Evolutionary conservation across 163 green algal genomes (phyloP).

Genomic region (Scenedesmus sp.): DNA sequence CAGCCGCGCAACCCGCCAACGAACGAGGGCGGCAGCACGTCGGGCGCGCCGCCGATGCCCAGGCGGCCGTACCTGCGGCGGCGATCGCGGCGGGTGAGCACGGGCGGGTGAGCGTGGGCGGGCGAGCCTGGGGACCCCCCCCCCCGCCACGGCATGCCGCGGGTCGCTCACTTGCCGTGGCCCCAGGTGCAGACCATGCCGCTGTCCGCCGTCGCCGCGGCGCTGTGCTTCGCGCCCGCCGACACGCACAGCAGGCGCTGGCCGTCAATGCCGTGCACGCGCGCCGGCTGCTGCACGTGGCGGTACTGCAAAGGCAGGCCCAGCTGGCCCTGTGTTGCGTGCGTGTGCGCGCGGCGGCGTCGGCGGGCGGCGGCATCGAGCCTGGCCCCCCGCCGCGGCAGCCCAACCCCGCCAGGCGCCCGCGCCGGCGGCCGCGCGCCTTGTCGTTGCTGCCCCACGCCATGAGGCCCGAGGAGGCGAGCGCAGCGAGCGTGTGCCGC

Average conservation of each 20-base stretch:
- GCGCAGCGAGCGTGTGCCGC: constrained; percentile 6
- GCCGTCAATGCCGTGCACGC: constrained; percentile 17
- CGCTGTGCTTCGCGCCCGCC: constrained; percentile 16
- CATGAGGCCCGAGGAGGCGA: constrained; percentile 21
- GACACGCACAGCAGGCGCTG: constrained; percentile 6
- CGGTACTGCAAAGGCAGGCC: too few relatives aligned
- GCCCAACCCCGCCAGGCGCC: too few relatives aligned
- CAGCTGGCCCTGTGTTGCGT: too few relatives aligned
- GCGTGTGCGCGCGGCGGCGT: too few relatives aligned
- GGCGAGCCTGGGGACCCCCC: too few relatives aligned
- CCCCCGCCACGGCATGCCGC: background rate
- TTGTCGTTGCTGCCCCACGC: constrained; percentile 29
- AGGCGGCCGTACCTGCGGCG: constrained; percentile 23
- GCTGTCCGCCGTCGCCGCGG: constrained; percentile 14
- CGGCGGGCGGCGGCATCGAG: too few relatives aligned
- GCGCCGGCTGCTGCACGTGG: background rate
- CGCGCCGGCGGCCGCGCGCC: background rate
- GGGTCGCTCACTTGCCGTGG: constrained; percentile 6
- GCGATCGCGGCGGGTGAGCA: background rate
- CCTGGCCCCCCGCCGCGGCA: too few relatives aligned
- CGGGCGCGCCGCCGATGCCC: constrained; percentile 19
- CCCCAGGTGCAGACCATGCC: constrained; percentile 20
- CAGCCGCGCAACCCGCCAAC: constrained; percentile 22
- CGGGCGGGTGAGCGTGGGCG: too few relatives aligned
- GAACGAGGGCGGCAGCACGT: constrained; percentile 26